Percentiles rank a stretch among this genome's conserved stretches.
Evolutionary conservation across 2,329 filamentous ascomycete genomes (phyloP).

Genomic region (Fusarium keratoplasticum): DNA sequence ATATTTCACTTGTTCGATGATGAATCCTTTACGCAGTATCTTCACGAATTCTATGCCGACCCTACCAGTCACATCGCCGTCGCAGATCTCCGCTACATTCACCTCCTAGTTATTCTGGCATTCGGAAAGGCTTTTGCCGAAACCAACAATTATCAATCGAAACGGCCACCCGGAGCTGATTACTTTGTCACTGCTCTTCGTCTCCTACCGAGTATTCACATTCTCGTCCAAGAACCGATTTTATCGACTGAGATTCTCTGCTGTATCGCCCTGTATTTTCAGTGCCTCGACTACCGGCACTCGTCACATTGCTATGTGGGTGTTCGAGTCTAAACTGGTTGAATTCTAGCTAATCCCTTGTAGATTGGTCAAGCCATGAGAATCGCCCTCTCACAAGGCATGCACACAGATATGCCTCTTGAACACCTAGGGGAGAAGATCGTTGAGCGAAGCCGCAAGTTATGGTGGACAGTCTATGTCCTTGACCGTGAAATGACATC

Average conservation of each 20-base stretch:
- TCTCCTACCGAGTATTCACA: slow-evolving; percentile 55
- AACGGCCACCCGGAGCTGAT: slow-evolving; percentile 58
- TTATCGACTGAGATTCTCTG: slow-evolving; percentile 62
- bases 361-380: slow-evolving; percentile 65
- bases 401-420: slow-evolving; percentile 64
- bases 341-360: slow-evolving; percentile 3
- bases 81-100: slow-evolving; percentile 60
- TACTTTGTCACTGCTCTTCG: slow-evolving; percentile 59
- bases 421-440: slow-evolving; percentile 53
- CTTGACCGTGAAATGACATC: slow-evolving; percentile 66
- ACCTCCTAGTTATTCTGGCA: slow-evolving; percentile 64
- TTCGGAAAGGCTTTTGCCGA: slow-evolving; percentile 66
- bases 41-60: slow-evolving; percentile 46
- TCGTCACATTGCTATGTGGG: slow-evolving; percentile 59
- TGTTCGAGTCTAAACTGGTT: rapidly evolving
- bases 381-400: slow-evolving; percentile 60
- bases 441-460: slow-evolving; percentile 59
- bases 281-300: slow-evolving; percentile 61
- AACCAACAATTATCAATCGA: slow-evolving; percentile 48
- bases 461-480: slow-evolving; percentile 67
- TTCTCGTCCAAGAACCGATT: slow-evolving; percentile 56
- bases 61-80: slow-evolving; percentile 25
- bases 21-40: slow-evolving; percentile 57
- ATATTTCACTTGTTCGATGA: slow-evolving; percentile 67
- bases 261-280: slow-evolving; percentile 64